Conservation (phyloP, 306 rosid species). For the Aeschynomene evenia region DNA sequence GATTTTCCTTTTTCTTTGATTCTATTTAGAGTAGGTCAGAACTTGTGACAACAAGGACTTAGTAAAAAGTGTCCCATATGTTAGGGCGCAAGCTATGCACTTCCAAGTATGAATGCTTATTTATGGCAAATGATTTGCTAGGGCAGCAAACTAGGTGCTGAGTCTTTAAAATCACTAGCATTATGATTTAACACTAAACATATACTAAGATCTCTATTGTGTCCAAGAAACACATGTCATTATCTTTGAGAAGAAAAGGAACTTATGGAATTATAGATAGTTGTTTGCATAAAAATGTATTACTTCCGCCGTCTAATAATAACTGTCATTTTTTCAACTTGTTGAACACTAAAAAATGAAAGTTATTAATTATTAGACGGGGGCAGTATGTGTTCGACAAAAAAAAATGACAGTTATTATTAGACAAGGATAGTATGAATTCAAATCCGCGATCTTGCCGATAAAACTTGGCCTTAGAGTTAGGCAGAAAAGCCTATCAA, state of each 20-base stretch:
- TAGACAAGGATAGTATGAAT: too few species aligned
- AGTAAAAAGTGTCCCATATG: constrained; percentile 23
- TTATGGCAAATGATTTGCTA: constrained; percentile 37
- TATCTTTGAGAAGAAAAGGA: too few species aligned
- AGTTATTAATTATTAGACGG: too few species aligned
- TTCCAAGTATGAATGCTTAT: constrained; percentile 35
- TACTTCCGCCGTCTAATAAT: too few species aligned
- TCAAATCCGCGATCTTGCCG: too few species aligned
- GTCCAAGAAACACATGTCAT: too few species aligned
- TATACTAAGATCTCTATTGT: neutral
- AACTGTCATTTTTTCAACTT: too few species aligned
- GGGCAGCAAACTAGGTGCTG: constrained; percentile 8
- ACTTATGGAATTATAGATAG: too few species aligned
- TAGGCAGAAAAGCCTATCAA: neutral
- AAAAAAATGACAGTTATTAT: too few species aligned
- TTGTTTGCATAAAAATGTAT: too few species aligned
- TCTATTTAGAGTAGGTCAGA: constrained; percentile 31
- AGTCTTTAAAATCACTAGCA: constrained; percentile 13
- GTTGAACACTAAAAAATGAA: too few species aligned
- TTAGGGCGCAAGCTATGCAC: constrained; percentile 41
- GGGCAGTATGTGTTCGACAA: too few species aligned
- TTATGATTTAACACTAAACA: neutral
- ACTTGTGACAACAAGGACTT: constrained; percentile 41
- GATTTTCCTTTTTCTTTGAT: neutral
- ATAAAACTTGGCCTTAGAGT: neutral